Evolutionary conservation across 2,329 filamentous ascomycete genomes (phyloP), one percentile per base, ranked within the genome.

Genomic region (Cladophialophora immunda): DNA sequence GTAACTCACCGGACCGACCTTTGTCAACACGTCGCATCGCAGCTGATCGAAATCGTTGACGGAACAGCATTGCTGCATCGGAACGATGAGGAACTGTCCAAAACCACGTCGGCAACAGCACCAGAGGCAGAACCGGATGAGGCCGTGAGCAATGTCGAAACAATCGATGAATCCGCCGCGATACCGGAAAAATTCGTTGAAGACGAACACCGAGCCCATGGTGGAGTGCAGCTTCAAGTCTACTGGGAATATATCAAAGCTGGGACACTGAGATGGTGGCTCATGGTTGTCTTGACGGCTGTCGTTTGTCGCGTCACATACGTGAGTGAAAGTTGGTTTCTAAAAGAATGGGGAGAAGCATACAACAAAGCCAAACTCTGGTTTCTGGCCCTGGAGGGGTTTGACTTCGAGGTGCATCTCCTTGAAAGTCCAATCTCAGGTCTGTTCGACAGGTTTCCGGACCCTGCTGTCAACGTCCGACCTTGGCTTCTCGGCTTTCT

Each of bases 201-300:
- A 73, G 91, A 94, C 34, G 92, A 95, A 75, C 83, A 89, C 71
- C 85, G 92, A 57, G 89, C 86, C 0, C 86, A 92, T 67, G 93
- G 93, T 19, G 89, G 91, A 1, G 91, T 97, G 1, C 87, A 93
- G 72, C 80, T 87, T 11, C 84, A 84, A 6, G 89, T 97, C 0
- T 97, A 97, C 75, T 93, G 91, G 88, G 88, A 89, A 69, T 97
- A 97, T 71, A 89, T 97, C 79, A 91, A 89, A 77, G 92, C 93
- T 4, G 93, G 93, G 1, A 90, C 88, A 13, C 82, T 94, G 53
- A 83, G 82, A 64, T 92, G 89, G 82, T 97, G 93, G 93, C 76
- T 80, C 2, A 73, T 87, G 1, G 83, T 94, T 2, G 81, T 94
- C 2, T 36, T 87, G 1, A 81, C 89, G 13, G 87, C 70, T 66